Percentiles rank a stretch among this genome's conserved stretches.
Evolutionary conservation across 768 basidiomycete genomes (phyloP).

Genomic region (Mycena sanguinolenta): DNA sequence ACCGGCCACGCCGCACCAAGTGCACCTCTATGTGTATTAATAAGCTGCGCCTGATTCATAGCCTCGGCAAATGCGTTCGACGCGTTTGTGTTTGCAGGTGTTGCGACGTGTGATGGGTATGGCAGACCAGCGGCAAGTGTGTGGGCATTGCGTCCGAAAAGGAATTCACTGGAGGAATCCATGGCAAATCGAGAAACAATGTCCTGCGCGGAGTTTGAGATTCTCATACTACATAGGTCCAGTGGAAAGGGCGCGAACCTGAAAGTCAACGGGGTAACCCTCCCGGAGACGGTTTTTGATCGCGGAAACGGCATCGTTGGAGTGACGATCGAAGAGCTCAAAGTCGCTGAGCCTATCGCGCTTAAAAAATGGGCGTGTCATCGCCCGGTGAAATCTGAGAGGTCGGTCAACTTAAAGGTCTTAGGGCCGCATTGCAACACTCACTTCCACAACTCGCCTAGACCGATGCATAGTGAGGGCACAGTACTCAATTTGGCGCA

Average conservation of each 20-base stretch:
- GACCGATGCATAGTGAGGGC: neutral
- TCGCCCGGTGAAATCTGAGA: slow-evolving; percentile 71
- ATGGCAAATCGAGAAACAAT: slow-evolving; percentile 68
- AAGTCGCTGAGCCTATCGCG: slow-evolving; percentile 73
- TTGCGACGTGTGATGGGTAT: slow-evolving; percentile 51
- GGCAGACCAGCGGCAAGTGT: slow-evolving; percentile 63
- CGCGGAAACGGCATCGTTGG: slow-evolving; percentile 59
- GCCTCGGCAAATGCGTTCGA: slow-evolving; percentile 59
- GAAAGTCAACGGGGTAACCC: slow-evolving; percentile 71
- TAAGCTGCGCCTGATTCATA: slow-evolving; percentile 61
- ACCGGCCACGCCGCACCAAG: slow-evolving; percentile 65
- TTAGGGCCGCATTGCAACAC: slow-evolving; percentile 29
- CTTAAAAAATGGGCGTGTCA: slow-evolving; percentile 80
- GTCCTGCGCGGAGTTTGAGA: slow-evolving; percentile 50
- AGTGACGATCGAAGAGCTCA: slow-evolving; percentile 70
- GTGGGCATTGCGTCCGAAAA: slow-evolving; percentile 63
- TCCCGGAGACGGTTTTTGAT: slow-evolving; percentile 58
- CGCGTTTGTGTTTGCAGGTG: slow-evolving; percentile 3
- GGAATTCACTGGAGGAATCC: slow-evolving; percentile 71
- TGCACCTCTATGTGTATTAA: slow-evolving; percentile 53
- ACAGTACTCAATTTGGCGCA: neutral
- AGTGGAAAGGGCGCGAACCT: slow-evolving; percentile 50
- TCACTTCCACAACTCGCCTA: slow-evolving; percentile 74
- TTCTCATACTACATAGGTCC: neutral
- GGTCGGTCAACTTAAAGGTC: neutral